These are phyloP conservation scores for Monilinia fructicola DNA, from an alignment of 2,329 filamentous ascomycete species.

Conservation along the genomic window DNA sequence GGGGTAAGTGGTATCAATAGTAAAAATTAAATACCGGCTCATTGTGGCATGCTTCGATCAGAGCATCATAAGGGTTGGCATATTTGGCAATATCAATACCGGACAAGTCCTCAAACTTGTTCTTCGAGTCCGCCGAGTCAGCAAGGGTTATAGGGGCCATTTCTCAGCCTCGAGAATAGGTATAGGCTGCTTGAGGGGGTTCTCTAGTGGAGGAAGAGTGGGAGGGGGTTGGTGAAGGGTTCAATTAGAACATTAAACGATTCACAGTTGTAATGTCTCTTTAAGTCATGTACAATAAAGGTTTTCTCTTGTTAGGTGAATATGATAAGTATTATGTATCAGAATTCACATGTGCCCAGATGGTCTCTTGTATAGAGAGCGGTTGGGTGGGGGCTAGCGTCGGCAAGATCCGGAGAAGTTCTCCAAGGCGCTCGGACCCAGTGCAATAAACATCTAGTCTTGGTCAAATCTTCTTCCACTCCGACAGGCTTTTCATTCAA, in stretches of 20 bases:
- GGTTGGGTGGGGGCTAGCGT: neutral
- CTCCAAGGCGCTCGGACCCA: neutral
- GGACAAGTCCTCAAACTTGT: conserved; percentile 41
- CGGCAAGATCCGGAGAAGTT: conserved; percentile 1
- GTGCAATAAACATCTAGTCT: neutral
- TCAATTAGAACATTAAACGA: neutral
- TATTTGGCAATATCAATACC: conserved; percentile 37
- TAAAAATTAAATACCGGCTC: conserved; percentile 33
- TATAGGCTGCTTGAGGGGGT: neutral
- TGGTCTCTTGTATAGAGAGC: too few relatives aligned
- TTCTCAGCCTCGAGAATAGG: conserved; percentile 2
- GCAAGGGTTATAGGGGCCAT: conserved; percentile 28
- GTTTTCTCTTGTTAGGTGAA: neutral
- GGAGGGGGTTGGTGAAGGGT: neutral
- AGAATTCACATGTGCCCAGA: too few relatives aligned
- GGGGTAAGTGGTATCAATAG: neutral
- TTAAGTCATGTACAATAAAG: neutral
- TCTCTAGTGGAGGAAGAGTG: neutral
- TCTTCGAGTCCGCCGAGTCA: conserved; percentile 35
- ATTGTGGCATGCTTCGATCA: conserved; percentile 40
- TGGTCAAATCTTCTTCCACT: neutral
- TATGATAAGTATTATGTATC: neutral
- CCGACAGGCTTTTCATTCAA: conserved; percentile 1
- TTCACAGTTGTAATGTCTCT: neutral
- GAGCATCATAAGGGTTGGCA: conserved; percentile 40